Percentiles rank a stretch among this genome's conserved stretches.
phyloP scores from a whole-genome alignment of 768 basidiomycete genomes.

The Boletus sp. region DNA sequence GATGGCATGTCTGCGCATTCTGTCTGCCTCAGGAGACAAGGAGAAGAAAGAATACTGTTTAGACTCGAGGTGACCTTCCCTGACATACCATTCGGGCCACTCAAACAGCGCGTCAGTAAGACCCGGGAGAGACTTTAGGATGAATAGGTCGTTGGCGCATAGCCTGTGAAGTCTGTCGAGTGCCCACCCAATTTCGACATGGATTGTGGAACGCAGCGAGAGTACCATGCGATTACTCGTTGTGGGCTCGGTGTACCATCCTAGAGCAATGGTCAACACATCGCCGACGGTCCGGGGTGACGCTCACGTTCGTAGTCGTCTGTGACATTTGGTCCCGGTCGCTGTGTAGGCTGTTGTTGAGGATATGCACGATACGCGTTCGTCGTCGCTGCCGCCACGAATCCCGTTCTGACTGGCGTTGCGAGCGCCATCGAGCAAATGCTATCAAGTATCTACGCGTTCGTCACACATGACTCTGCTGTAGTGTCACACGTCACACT shows the following conservation, averaged over 20 bases:
- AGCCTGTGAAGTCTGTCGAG: conserved; percentile 80
- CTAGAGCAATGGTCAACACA: conserved; percentile 34
- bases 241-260: conserved; percentile 82
- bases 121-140: conserved; percentile 69
- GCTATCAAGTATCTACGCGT: conserved; percentile 14
- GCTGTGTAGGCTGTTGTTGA: conserved; percentile 17
- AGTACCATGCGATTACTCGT: conserved; percentile 89
- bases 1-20: conserved; percentile 69
- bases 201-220: conserved; percentile 78
- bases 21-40: conserved; percentile 44
- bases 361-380: conserved; percentile 26
- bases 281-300: not conserved
- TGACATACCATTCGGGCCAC: conserved; percentile 84
- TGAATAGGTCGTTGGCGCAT: conserved; percentile 75
- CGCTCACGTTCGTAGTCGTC: conserved; percentile 77
- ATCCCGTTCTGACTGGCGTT: conserved; percentile 28
- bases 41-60: conserved; percentile 54
- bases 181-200: conserved; percentile 83
- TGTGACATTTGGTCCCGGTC: conserved; percentile 43
- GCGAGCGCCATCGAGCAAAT: conserved; percentile 25
- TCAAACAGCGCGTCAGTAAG: conserved; percentile 81
- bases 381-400: conserved; percentile 10
- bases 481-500: conserved; percentile 15
- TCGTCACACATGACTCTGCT: conserved; percentile 14
- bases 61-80: conserved; percentile 51